These are phyloP conservation scores for Neurospora sp. DNA, from an alignment of 495 filamentous ascomycete species.

Conservation along the genomic window DNA sequence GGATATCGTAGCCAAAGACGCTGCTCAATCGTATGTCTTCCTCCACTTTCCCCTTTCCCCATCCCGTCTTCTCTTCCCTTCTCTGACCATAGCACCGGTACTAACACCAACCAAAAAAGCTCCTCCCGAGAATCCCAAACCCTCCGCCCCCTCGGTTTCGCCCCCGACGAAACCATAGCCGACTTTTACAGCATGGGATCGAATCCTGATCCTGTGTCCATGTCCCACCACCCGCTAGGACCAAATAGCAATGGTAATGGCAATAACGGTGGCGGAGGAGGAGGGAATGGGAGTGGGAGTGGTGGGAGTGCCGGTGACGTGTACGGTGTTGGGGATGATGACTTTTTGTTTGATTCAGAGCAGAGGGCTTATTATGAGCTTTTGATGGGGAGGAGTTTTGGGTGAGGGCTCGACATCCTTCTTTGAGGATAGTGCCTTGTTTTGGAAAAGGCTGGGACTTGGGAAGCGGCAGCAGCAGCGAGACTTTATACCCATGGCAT, in stretches of 20 bases:
- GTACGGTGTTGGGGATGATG: background rate
- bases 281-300: no score
- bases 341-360: conserved; percentile 14
- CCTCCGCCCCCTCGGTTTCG: conserved; percentile 26
- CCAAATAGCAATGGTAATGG: no score
- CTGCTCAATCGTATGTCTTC: conserved; percentile 16
- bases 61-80: background rate
- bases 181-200: conserved; percentile 29
- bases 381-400: conserved; percentile 18
- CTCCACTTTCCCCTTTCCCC: background rate
- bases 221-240: no score
- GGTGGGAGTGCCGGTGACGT: background rate
- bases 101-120: conserved; percentile 3
- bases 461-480: no score
- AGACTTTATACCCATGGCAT: no score
- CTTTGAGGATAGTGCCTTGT: no score
- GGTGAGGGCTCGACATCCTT: background rate
- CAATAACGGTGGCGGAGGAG: no score
- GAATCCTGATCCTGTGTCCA: conserved; percentile 1
- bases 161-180: conserved; percentile 26
- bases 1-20: conserved; percentile 28
- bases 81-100: no score
- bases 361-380: conserved; percentile 29
- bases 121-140: conserved; percentile 22
- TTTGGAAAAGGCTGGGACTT: no score